phyloP scores from a whole-genome alignment of 768 basidiomycete genomes.

The Boletus sensibilis region DNA sequence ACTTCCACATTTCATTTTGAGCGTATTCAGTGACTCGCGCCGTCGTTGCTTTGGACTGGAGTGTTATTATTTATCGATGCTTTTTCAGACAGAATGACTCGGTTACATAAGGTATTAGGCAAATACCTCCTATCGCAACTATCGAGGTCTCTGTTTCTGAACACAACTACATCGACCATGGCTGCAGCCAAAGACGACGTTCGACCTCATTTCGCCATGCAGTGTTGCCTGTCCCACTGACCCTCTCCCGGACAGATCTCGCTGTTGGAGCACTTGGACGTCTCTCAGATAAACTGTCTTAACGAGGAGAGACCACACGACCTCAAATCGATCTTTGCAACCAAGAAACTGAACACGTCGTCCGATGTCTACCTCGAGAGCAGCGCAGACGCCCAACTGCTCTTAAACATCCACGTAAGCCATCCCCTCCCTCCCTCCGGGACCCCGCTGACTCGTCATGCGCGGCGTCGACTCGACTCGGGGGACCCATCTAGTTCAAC shows the following conservation, averaged over 20 bases:
- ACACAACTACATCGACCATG: conserved; percentile 20
- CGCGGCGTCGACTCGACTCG: not conserved
- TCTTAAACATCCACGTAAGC: conserved; percentile 65
- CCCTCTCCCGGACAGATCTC: conserved; percentile 40
- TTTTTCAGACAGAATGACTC: not conserved
- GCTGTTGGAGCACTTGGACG: conserved; percentile 57
- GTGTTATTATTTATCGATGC: conserved; percentile 19
- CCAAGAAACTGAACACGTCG: conserved; percentile 45
- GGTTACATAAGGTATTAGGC: not conserved
- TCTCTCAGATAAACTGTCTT: conserved; percentile 62
- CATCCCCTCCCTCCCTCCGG: not conserved
- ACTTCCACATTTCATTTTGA: conserved; percentile 9
- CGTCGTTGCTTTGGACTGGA: conserved; percentile 6
- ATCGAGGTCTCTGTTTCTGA: not conserved
- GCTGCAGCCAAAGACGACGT: conserved; percentile 31
- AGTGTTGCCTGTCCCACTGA: conserved; percentile 2
- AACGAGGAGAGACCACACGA: conserved; percentile 58
- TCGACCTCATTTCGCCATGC: conserved; percentile 12
- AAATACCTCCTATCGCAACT: conserved; percentile 17
- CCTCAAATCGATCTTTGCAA: conserved; percentile 49
- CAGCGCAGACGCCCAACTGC: conserved; percentile 71
- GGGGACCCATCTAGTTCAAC: conserved; percentile 55
- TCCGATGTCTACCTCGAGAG: conserved; percentile 52
- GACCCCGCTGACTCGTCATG: not conserved
- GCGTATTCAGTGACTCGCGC: conserved; percentile 4